Evolutionary conservation across 805 yeast genomes (phyloP), one percentile per base, ranked within the genome.

Genomic region (Peterozyma xylosa): DNA sequence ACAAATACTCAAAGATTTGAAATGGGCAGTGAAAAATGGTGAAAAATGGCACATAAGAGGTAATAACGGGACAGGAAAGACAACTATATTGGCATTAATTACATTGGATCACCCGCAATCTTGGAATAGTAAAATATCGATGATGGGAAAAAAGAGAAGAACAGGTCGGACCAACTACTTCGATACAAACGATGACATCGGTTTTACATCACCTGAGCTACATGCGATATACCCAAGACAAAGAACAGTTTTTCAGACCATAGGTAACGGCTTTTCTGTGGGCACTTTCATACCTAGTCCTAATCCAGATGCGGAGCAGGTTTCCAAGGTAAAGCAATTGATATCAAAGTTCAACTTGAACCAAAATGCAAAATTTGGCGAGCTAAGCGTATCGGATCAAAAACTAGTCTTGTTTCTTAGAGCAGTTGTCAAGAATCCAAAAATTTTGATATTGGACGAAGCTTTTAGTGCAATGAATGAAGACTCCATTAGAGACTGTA

Each of bases 71-170:
- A 74, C 95, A 0, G 99, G 99, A 0, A 91, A 91, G 59, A 86
- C 96, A 1, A 93, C 99, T 0, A 63, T 91, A 18, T 62, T 93
- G 13, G 78, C 97, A 2, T 60, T 93, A 38, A 70, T 91, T 29
- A 89, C 96, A 0, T 89, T 96, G 3, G 99, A 91, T 54, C 99
- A 91, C 58, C 99, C 99, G 1, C 96, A 91, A 62, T 82, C 96
- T 2, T 91, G 98, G 98, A 82, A 78, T 51, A 72, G 78, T 5
- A 76, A 73, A 17, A 71, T 93, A 17, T 62, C 66, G 7, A 67
- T 88, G 38, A 72, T 83, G 51, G 88, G 89, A 0, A 71, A 71
- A 30, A 74, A 80, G 9, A 73, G 97, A 35, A 73, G 72, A 47
- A 80, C 90, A 0, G 99, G 98, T 2, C 68, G 65, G 35, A 76